These are phyloP conservation scores for Artemisia tridentata DNA, from an alignment of 129 eudicot species.

Conservation along the genomic window DNA sequence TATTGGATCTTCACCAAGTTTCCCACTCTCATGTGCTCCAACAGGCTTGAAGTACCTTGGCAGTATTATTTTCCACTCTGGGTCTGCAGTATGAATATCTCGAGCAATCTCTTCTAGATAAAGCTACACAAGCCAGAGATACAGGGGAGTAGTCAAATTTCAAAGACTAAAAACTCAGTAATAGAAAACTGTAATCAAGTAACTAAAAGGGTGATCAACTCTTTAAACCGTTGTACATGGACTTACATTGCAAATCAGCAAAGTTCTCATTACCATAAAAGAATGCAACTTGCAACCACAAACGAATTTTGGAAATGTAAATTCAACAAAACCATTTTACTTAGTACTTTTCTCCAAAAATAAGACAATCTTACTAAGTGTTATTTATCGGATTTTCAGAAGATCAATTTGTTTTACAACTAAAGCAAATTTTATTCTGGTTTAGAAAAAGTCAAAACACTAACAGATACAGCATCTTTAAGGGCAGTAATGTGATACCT, in stretches of 20 bases:
- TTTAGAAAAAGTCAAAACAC: neutral
- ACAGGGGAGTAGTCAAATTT: neutral
- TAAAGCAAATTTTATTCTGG: neutral
- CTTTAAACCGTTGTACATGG: too few relatives aligned
- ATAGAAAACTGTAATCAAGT: neutral
- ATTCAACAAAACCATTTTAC: too few relatives aligned
- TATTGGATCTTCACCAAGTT: conserved; percentile 93
- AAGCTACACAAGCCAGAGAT: conserved; percentile 40
- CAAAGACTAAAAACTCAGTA: conserved; percentile 2
- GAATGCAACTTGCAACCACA: too few relatives aligned
- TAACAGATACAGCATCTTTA: neutral
- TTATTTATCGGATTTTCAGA: neutral
- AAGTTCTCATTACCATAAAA: too few relatives aligned
- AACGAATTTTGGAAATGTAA: too few relatives aligned
- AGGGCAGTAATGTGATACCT: conserved; percentile 42
- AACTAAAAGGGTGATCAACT: too few relatives aligned
- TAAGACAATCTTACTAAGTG: too few relatives aligned
- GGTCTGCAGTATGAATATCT: conserved; percentile 70
- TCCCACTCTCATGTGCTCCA: conserved; percentile 96
- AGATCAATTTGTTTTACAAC: neutral
- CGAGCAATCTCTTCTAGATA: conserved; percentile 93
- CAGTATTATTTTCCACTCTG: conserved; percentile 77
- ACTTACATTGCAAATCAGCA: too few relatives aligned
- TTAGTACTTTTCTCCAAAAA: too few relatives aligned
- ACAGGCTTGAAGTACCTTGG: conserved; percentile 93